Conservation (phyloP, 1,284 basidiomycete genomes). For the Microbotryum silenes-acaulis region DNA sequence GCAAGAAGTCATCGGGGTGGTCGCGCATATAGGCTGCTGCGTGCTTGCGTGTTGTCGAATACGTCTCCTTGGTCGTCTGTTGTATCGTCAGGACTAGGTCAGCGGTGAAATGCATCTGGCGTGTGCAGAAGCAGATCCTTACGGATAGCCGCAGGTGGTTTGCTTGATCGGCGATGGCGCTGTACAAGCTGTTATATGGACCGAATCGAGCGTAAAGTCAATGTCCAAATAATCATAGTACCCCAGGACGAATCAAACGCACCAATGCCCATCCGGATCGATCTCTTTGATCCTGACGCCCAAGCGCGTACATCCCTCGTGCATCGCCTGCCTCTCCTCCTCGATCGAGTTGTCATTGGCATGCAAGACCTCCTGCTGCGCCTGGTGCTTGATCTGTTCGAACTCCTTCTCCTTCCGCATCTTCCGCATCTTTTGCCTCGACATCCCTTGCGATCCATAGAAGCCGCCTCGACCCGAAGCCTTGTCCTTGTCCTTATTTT, state of each 20-base stretch:
- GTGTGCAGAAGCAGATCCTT: neutral
- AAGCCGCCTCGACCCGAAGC: too few species aligned
- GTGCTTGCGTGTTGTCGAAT: slow-evolving; percentile 50
- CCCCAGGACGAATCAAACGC: neutral
- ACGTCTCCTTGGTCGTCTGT: slow-evolving; percentile 40
- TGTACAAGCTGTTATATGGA: slow-evolving; percentile 27
- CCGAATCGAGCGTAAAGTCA: neutral
- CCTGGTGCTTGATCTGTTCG: slow-evolving; percentile 25
- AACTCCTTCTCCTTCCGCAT: slow-evolving; percentile 13
- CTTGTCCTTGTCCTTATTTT: too few species aligned
- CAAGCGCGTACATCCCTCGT: slow-evolving; percentile 18
- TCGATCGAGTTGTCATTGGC: slow-evolving; percentile 31
- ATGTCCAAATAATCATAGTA: neutral
- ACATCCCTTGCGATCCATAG: neutral
- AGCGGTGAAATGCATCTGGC: neutral
- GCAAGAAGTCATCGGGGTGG: slow-evolving; percentile 85
- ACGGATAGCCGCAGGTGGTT: slow-evolving; percentile 19
- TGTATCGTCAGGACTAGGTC: neutral
- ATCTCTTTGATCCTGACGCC: slow-evolving; percentile 31
- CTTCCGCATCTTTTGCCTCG: slow-evolving; percentile 26
- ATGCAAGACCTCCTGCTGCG: slow-evolving; percentile 22
- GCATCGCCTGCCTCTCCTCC: slow-evolving; percentile 26
- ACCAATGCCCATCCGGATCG: slow-evolving; percentile 35
- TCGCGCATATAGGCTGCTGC: slow-evolving; percentile 75
- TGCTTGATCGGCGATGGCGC: slow-evolving; percentile 34